phyloP scores from a whole-genome alignment of 352 stramenopile genomes.

The Pythium brassicae region DNA sequence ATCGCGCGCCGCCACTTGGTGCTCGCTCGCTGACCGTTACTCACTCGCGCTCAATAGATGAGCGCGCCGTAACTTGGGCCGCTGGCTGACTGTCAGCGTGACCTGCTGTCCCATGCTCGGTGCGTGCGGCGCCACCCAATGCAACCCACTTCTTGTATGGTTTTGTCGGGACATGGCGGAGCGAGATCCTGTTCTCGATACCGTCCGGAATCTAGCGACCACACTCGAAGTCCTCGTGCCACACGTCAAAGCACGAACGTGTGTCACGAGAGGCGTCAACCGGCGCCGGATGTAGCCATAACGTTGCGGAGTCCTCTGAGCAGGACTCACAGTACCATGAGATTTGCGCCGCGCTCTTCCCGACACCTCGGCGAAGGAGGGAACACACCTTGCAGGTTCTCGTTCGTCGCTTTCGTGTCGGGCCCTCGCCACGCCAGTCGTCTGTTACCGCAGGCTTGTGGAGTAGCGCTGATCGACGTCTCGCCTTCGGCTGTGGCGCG shows the following conservation, averaged over 20 bases:
- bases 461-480: too few species aligned
- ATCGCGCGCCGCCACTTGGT: too few species aligned
- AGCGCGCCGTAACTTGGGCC: too few species aligned
- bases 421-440: background rate
- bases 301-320: background rate
- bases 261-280: background rate
- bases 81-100: too few species aligned
- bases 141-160: too few species aligned
- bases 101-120: too few species aligned
- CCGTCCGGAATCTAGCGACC: background rate
- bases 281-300: background rate
- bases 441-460: background rate
- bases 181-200: too few species aligned
- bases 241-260: background rate
- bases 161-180: too few species aligned
- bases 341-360: background rate
- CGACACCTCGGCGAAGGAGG: background rate
- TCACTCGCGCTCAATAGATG: too few species aligned
- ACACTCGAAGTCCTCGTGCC: conserved; percentile 1
- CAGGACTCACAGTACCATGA: background rate
- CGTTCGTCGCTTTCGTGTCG: background rate
- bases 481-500: background rate
- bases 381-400: background rate
- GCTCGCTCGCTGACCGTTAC: too few species aligned
- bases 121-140: too few species aligned